Conservation (phyloP, 2,329 filamentous ascomycete species). For the Ceratocystis destructans region DNA sequence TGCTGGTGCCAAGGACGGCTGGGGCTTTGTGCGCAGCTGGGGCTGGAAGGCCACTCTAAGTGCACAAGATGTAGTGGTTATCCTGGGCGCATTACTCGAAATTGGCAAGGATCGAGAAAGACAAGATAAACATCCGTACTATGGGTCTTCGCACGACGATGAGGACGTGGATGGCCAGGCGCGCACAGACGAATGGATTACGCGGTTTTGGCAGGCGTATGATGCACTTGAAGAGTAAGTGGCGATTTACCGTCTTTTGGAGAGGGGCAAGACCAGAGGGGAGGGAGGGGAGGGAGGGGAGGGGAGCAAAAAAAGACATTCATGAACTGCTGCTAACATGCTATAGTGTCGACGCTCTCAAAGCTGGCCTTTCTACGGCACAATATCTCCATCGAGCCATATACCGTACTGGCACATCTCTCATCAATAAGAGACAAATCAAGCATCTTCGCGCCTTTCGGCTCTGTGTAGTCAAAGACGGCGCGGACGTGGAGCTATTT, state of each 20-base stretch:
- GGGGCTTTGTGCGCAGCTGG: slow-evolving; percentile 96
- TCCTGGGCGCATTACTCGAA: slow-evolving; percentile 83
- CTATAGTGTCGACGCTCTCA: slow-evolving; percentile 57
- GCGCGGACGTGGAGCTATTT: slow-evolving; percentile 81
- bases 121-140: slow-evolving; percentile 19
- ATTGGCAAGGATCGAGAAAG: slow-evolving; percentile 51
- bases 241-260: neutral
- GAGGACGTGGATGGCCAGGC: slow-evolving; percentile 36
- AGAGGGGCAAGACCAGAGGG: slow-evolving; percentile 18
- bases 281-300: neutral
- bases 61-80: slow-evolving; percentile 85
- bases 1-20: slow-evolving; percentile 69
- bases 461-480: slow-evolving; percentile 91
- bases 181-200: slow-evolving; percentile 50
- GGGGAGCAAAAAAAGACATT: neutral
- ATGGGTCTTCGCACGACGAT: slow-evolving; percentile 23
- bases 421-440: slow-evolving; percentile 90
- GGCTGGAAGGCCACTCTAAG: slow-evolving; percentile 92
- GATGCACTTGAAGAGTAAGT: slow-evolving; percentile 56
- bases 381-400: slow-evolving; percentile 87
- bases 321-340: slow-evolving; percentile 37
- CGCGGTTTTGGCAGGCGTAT: slow-evolving; percentile 58
- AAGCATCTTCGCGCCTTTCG: slow-evolving; percentile 84
- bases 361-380: slow-evolving; percentile 63
- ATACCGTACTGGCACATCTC: slow-evolving; percentile 75